phyloP scores from a whole-genome alignment of 2,329 filamentous ascomycete genomes.

The Epichloe sp. region DNA sequence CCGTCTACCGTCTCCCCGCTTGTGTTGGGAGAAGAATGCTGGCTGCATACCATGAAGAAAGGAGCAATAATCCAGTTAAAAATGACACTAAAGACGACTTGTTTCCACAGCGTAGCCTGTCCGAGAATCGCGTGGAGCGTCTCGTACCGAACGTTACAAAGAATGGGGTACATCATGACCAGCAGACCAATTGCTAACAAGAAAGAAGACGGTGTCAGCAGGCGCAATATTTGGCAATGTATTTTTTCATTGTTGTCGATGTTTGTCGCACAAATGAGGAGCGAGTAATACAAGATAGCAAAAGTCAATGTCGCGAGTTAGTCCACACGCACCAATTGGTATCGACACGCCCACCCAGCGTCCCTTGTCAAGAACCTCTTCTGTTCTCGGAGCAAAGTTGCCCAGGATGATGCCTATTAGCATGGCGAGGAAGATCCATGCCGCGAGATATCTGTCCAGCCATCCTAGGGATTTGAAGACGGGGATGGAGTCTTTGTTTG shows the following conservation, averaged over 20 bases:
- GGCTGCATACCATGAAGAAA: slow-evolving; percentile 55
- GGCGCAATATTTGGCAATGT: too few species aligned
- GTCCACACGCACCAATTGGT: slow-evolving; percentile 40
- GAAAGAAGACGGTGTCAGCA: too few species aligned
- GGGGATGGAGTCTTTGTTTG: slow-evolving; percentile 13
- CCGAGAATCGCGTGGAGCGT: slow-evolving; percentile 53
- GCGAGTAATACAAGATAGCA: too few species aligned
- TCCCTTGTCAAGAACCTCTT: slow-evolving; percentile 51
- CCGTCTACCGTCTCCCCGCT: not conserved
- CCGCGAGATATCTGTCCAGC: slow-evolving; percentile 49
- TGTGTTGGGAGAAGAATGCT: not conserved
- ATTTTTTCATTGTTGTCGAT: too few species aligned
- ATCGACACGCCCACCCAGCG: slow-evolving; percentile 57
- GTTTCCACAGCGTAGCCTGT: slow-evolving; percentile 55
- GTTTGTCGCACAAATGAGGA: too few species aligned
- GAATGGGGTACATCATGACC: slow-evolving; percentile 90
- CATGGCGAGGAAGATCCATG: slow-evolving; percentile 75
- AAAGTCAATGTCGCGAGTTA: too few species aligned
- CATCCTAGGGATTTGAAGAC: slow-evolving; percentile 42
- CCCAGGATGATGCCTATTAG: slow-evolving; percentile 60
- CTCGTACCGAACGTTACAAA: slow-evolving; percentile 77
- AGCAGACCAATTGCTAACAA: slow-evolving; percentile 58
- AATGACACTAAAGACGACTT: slow-evolving; percentile 63
- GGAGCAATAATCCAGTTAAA: slow-evolving; percentile 78
- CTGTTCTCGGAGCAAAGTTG: slow-evolving; percentile 56